Conservation (phyloP, 768 basidiomycete genomes). For the Suillus cothurnatus region DNA sequence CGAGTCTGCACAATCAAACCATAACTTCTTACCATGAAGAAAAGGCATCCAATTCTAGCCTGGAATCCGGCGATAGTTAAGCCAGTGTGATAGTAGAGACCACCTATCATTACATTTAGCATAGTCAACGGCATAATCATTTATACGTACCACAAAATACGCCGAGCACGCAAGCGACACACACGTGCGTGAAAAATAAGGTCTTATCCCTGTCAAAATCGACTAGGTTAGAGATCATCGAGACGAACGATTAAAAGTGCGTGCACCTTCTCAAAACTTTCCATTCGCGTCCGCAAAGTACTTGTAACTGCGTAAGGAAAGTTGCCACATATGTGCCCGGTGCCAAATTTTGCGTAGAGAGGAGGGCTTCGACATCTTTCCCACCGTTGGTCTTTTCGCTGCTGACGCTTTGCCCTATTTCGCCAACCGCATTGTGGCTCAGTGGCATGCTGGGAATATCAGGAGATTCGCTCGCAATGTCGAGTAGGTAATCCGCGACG, state of each 20-base stretch:
- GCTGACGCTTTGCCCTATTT: constrained; percentile 10
- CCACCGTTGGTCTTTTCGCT: constrained; percentile 15
- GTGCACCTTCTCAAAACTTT: constrained; percentile 70
- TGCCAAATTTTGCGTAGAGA: constrained; percentile 17
- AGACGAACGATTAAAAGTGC: neutral
- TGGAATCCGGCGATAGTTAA: constrained; percentile 91
- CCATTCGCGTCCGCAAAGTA: constrained; percentile 83
- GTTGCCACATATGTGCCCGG: constrained; percentile 61
- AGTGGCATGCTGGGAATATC: constrained; percentile 35
- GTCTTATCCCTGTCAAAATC: constrained; percentile 67
- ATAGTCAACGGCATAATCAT: neutral
- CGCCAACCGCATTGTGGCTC: constrained; percentile 8
- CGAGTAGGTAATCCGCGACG: constrained; percentile 89
- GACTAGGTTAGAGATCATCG: neutral
- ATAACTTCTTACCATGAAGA: constrained; percentile 71
- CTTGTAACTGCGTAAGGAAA: constrained; percentile 87
- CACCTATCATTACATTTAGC: constrained; percentile 47
- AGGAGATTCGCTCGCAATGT: constrained; percentile 75
- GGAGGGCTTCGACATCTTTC: constrained; percentile 23
- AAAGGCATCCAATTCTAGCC: constrained; percentile 88
- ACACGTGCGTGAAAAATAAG: constrained; percentile 78
- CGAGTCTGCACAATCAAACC: neutral
- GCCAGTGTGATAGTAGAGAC: constrained; percentile 81
- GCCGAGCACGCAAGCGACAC: constrained; percentile 71
- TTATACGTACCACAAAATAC: constrained; percentile 74